Evolutionary conservation across 2,329 filamentous ascomycete species (phyloP).

Genomic region (Exophiala alcalophila): DNA sequence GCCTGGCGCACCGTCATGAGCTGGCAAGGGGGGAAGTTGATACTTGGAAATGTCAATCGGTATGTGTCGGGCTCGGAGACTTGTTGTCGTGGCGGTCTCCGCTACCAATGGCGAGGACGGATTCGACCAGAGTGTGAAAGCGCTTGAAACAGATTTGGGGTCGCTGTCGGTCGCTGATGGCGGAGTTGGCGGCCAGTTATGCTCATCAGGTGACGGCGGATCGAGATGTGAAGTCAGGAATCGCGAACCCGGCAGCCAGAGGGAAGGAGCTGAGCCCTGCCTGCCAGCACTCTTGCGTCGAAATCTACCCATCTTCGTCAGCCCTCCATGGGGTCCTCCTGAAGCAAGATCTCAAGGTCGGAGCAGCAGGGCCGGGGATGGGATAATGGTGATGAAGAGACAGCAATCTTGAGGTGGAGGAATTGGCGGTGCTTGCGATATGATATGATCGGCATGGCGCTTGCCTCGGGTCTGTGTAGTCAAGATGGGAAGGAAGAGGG

Average conservation of each 20-base stretch:
- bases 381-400: constrained; percentile 1
- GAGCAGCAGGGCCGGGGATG: not conserved
- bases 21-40: constrained; percentile 12
- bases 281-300: constrained; percentile 20
- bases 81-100: constrained; percentile 8
- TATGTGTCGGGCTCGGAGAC: constrained; percentile 11
- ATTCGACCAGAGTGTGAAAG: constrained; percentile 21
- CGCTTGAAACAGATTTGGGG: constrained; percentile 7
- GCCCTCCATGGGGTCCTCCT: constrained; percentile 1
- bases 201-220: constrained; percentile 23
- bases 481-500: constrained; percentile 2
- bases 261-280: constrained; percentile 11
- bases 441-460: constrained; percentile 8
- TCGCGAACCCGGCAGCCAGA: constrained; percentile 3
- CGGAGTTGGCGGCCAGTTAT: constrained; percentile 19
- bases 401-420: constrained; percentile 2
- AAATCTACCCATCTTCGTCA: constrained; percentile 26
- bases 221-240: constrained; percentile 25
- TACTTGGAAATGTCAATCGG: constrained; percentile 22
- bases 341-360: not conserved
- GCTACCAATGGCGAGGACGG: constrained; percentile 13
- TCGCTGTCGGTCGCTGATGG: constrained; percentile 9
- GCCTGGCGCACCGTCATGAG: constrained; percentile 11
- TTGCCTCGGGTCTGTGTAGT: constrained; percentile 4
- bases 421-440: not conserved